Evolutionary conservation across 768 basidiomycete genomes (phyloP).

Genomic region (Amanita rimosa): DNA sequence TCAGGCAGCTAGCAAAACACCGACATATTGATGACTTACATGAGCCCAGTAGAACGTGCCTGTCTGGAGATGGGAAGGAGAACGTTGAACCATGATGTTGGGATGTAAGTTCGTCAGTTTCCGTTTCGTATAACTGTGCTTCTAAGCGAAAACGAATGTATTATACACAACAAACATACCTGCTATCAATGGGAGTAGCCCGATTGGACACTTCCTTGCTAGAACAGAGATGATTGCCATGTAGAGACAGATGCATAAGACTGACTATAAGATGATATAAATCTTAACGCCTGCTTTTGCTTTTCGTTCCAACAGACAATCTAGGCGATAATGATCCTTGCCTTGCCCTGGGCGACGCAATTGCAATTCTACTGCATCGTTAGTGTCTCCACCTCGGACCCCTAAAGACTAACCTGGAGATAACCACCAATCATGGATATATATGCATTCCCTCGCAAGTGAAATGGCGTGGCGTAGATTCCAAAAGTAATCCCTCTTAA

Average conservation of each 20-base stretch:
- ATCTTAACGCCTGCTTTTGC: constrained; percentile 95
- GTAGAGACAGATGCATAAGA: constrained; percentile 1
- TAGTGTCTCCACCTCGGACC: neutral
- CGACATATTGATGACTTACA: constrained; percentile 32
- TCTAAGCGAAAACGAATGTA: neutral
- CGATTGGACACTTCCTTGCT: constrained; percentile 94
- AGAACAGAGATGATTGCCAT: constrained; percentile 9
- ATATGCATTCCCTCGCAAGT: constrained; percentile 79
- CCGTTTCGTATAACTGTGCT: constrained; percentile 73
- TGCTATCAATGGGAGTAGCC: constrained; percentile 92
- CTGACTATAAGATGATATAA: constrained; percentile 88
- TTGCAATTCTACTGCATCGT: constrained; percentile 46
- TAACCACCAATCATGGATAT: constrained; percentile 99
- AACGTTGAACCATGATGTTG: constrained; percentile 94
- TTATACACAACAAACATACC: constrained; percentile 32
- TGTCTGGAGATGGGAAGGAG: constrained; percentile 94
- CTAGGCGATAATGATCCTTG: constrained; percentile 79
- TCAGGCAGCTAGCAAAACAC: neutral
- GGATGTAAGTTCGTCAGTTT: constrained; percentile 68
- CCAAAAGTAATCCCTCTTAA: constrained; percentile 97
- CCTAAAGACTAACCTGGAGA: constrained; percentile 53
- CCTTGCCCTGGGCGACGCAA: constrained; percentile 79
- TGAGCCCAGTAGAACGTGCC: constrained; percentile 99
- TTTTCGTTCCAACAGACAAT: constrained; percentile 77
- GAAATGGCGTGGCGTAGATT: constrained; percentile 86